Evolutionary conservation across 495 filamentous ascomycete species (phyloP).

Genomic region (Penicillium odoratum): DNA sequence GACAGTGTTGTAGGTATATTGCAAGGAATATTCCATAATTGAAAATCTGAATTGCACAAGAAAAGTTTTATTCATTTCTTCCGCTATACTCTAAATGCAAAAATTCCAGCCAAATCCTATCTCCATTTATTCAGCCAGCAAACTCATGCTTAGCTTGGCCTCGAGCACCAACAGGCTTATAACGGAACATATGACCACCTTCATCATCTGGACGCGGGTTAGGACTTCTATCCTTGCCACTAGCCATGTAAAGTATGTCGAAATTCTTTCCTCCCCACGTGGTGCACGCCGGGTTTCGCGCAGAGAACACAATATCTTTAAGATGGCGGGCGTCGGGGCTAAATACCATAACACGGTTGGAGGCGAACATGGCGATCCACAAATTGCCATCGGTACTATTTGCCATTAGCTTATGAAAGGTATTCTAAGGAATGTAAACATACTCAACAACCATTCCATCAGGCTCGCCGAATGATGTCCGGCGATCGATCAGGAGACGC

Average conservation of each 20-base stretch:
- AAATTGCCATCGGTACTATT: neutral
- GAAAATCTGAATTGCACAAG: no score
- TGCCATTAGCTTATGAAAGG: neutral
- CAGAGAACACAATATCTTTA: conserved; percentile 1
- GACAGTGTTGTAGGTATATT: no score
- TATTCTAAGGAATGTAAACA: neutral
- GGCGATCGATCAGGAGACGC: neutral
- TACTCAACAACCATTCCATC: conserved; percentile 6
- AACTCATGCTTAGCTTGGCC: neutral
- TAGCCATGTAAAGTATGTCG: neutral
- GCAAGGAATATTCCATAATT: no score
- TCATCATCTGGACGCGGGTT: neutral
- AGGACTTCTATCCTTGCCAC: neutral
- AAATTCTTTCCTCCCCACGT: conserved; percentile 2
- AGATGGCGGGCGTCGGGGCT: neutral
- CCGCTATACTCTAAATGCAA: no score
- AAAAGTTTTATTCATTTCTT: no score
- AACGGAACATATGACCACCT: conserved; percentile 1
- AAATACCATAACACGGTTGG: conserved; percentile 1
- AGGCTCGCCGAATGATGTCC: neutral
- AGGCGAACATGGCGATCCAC: conserved; percentile 1
- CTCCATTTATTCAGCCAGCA: neutral
- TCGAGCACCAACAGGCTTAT: neutral
- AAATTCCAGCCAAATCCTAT: no score
- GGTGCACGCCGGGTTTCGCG: neutral